Evolutionary conservation across 306 rosid species (phyloP).

Genomic region (Ormosia emarginata): DNA sequence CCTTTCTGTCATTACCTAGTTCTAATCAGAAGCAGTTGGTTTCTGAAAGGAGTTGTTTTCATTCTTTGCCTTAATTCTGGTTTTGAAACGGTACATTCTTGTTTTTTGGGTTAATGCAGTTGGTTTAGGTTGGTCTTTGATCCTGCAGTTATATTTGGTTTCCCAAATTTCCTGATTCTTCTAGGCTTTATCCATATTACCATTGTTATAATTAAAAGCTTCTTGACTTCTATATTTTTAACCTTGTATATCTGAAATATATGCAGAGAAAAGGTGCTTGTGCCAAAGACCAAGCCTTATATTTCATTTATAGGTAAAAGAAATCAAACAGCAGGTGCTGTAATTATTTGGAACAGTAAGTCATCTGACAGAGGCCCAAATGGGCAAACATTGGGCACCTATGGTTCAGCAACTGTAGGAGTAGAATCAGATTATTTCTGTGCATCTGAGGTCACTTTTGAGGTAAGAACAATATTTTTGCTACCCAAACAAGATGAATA

Average conservation of each 20-base stretch:
- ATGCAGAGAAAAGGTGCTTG: slow-evolving; percentile 78
- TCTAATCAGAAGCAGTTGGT: background rate
- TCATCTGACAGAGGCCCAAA: slow-evolving; percentile 63
- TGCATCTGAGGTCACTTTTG: slow-evolving; percentile 68
- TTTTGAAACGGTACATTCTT: background rate
- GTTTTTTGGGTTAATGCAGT: background rate
- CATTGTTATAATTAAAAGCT: background rate
- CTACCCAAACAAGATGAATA: background rate
- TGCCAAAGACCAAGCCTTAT: slow-evolving; percentile 71
- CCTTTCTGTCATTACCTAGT: background rate
- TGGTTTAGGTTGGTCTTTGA: background rate
- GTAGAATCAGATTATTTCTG: slow-evolving; percentile 80
- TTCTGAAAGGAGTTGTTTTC: background rate
- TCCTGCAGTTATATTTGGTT: background rate
- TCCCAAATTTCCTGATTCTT: background rate
- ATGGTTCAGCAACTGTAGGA: slow-evolving; percentile 67
- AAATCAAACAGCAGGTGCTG: slow-evolving; percentile 31
- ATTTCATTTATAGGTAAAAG: slow-evolving; percentile 72
- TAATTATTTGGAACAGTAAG: slow-evolving; percentile 76
- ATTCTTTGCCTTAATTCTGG: background rate
- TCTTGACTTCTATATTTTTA: background rate
- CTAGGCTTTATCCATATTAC: background rate
- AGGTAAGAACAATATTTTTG: slow-evolving; percentile 40
- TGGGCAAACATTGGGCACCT: slow-evolving; percentile 68
- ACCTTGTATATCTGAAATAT: background rate